Percentiles rank a stretch among this genome's conserved stretches.
Evolutionary conservation across 176 grass and related monocot species (phyloP).

Genomic region (Areca catechu): DNA sequence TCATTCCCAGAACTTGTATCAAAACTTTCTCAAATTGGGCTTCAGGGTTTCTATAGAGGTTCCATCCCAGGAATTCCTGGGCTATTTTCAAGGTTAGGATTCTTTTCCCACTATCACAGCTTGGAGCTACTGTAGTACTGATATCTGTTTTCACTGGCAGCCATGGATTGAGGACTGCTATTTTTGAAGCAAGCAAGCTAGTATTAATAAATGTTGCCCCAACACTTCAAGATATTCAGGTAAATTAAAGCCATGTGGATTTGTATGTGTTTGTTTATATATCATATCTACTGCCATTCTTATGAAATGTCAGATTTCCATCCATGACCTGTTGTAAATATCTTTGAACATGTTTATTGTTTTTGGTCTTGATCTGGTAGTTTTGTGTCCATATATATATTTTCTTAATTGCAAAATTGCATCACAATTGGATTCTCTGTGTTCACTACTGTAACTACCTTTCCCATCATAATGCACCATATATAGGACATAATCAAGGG

Average conservation of each 20-base stretch:
- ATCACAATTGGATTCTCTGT: no score
- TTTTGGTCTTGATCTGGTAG: no score
- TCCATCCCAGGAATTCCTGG: conserved; percentile 90
- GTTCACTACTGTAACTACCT: no score
- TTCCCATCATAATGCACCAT: no score
- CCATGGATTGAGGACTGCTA: conserved; percentile 93
- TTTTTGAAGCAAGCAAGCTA: conserved; percentile 92
- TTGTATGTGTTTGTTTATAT: no score
- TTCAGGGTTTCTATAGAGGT: conserved; percentile 81
- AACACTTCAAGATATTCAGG: conserved; percentile 85
- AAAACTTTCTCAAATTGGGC: conserved; percentile 74
- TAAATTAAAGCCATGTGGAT: conserved; percentile 3
- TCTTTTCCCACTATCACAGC: conserved; percentile 2
- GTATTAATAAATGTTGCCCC: conserved; percentile 75
- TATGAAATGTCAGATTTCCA: no score
- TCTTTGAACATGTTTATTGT: no score
- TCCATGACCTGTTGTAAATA: no score
- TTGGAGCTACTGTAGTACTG: not conserved
- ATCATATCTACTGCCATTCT: no score
- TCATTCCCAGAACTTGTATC: conserved; percentile 89
- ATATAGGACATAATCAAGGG: no score
- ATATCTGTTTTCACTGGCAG: conserved; percentile 31
- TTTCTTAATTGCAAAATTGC: no score
- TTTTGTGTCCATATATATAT: no score
- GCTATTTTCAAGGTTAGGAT: conserved; percentile 70